A percentile compares a stretch with the other conserved stretches of the same genome.
Evolutionary conservation across 208 protist species (phyloP).

Genomic region (Trypanosoma vivax): DNA sequence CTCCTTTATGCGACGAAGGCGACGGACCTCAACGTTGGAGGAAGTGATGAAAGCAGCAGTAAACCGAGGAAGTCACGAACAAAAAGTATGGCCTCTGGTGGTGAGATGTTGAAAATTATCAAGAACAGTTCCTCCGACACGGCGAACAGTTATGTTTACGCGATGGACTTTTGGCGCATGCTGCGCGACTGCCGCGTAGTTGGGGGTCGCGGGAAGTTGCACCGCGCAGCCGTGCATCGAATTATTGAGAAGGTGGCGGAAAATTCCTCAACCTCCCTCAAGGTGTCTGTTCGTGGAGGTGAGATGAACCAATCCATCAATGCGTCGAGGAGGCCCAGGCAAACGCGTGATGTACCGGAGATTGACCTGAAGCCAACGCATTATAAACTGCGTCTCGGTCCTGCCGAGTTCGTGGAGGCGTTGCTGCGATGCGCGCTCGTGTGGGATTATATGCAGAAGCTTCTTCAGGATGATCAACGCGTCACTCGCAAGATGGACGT

Average conservation of each 20-base stretch:
- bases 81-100: neutral
- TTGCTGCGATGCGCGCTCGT: slow-evolving; percentile 56
- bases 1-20: slow-evolving; percentile 29
- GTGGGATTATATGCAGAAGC: slow-evolving; percentile 40
- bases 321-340: slow-evolving; percentile 7
- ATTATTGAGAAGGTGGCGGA: slow-evolving; percentile 51
- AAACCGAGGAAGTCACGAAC: neutral
- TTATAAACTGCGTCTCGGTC: slow-evolving; percentile 45
- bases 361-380: slow-evolving; percentile 51
- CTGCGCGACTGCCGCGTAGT: slow-evolving; percentile 50
- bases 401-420: slow-evolving; percentile 58
- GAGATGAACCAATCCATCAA: neutral
- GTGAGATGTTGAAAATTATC: no score
- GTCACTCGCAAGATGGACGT: slow-evolving; percentile 3
- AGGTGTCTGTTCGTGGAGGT: neutral
- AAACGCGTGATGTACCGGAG: slow-evolving; percentile 39
- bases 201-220: slow-evolving; percentile 36
- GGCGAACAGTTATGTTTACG: slow-evolving; percentile 23
- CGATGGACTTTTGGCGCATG: slow-evolving; percentile 51
- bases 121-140: no score
- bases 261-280: neutral
- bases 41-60: neutral
- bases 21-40: neutral
- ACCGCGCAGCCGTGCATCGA: slow-evolving; percentile 52
- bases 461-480: slow-evolving; percentile 10